phyloP scores from a whole-genome alignment of 2,329 filamentous ascomycete species.

The Stromatinia cepivora region DNA sequence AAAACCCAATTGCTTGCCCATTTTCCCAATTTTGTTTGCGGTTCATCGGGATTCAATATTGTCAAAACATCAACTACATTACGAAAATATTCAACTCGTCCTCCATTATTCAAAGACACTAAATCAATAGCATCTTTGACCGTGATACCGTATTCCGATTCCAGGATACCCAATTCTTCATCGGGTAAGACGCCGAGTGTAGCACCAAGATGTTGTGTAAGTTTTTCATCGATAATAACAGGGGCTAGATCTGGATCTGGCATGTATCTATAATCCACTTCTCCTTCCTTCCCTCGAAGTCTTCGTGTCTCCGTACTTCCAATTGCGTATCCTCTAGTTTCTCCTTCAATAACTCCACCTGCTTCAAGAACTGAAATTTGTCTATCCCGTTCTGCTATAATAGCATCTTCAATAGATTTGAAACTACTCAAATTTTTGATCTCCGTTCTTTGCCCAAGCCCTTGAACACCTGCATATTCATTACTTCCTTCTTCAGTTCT shows the following conservation, averaged over 20 bases:
- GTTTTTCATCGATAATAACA: slow-evolving; percentile 68
- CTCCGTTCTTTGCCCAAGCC: slow-evolving; percentile 84
- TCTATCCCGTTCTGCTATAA: slow-evolving; percentile 84
- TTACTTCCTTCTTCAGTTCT: slow-evolving; percentile 44
- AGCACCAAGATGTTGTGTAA: slow-evolving; percentile 62
- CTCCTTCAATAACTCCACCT: slow-evolving; percentile 74
- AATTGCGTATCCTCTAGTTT: slow-evolving; percentile 91
- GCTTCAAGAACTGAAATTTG: slow-evolving; percentile 79
- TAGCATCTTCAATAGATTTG: slow-evolving; percentile 92
- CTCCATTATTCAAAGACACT: slow-evolving; percentile 73
- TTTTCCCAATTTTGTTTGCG: slow-evolving; percentile 43
- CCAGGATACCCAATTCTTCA: slow-evolving; percentile 62
- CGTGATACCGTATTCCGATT: slow-evolving; percentile 65
- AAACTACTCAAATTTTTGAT: slow-evolving; percentile 97
- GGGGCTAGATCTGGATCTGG: slow-evolving; percentile 89
- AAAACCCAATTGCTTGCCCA: slow-evolving; percentile 67
- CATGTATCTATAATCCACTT: slow-evolving; percentile 98
- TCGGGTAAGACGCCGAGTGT: slow-evolving; percentile 75
- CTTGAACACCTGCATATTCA: slow-evolving; percentile 57
- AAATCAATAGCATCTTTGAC: slow-evolving; percentile 82
- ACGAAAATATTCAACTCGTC: slow-evolving; percentile 79
- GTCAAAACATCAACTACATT: slow-evolving; percentile 54
- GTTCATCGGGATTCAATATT: slow-evolving; percentile 14
- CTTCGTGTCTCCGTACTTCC: slow-evolving; percentile 78
- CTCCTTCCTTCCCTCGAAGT: slow-evolving; percentile 89